Base-by-base conservation (phyloP, 2,329 filamentous ascomycete species). In the Colletotrichum cuscutae region DNA sequence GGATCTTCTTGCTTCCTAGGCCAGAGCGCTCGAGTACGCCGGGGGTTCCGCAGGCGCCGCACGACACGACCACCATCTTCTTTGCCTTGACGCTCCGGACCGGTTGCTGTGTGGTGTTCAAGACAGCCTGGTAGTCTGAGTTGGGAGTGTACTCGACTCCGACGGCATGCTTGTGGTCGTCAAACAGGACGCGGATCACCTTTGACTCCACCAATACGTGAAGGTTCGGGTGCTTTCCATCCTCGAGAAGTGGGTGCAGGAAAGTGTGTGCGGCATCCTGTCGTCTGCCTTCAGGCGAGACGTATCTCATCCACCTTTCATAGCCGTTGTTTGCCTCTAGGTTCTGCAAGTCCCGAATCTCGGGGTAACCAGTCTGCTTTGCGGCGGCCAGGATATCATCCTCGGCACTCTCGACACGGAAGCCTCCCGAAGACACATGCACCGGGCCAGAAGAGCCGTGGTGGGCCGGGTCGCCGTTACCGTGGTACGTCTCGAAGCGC, bases 81-180 rank as follows among this genome's bases (percentile, higher is more conserved):
- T 80, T 82, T 5, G 88, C 88, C 35, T 66, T 75, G 54, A 78
- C 74, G 11, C 65, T 65, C 46, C 52, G 60, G n/a, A 74, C 56
- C 5, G 74, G 72, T 0, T 70, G 72, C 22, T 61, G 37, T 1
- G 74, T 75, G 1, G 74, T 74, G 46, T 35, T 74, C n/a, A 75
- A 37, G 8, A 57, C 32, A 5, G 73, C 65, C 37, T 80, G 79
- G 28, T 78, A 77, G 4, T 66, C 70, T 6, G 79, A 65, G 30
- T 79, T 89, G 32, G 87, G 85, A 24, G 86, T 84, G 74, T 88
- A 90, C 76, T 92, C 89, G 2, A 93, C 86, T 0, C 90, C 91
- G 0, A 85, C 82, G 3, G 91, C 91, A 52, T 82, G 79, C 54
- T 85, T 89, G 3, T 84, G 82, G 4, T 88, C 83, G 13, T 75